Percentiles rank a stretch among this genome's conserved stretches.
Conservation (phyloP, 805 yeast species). For the Pichia cabralensis region DNA sequence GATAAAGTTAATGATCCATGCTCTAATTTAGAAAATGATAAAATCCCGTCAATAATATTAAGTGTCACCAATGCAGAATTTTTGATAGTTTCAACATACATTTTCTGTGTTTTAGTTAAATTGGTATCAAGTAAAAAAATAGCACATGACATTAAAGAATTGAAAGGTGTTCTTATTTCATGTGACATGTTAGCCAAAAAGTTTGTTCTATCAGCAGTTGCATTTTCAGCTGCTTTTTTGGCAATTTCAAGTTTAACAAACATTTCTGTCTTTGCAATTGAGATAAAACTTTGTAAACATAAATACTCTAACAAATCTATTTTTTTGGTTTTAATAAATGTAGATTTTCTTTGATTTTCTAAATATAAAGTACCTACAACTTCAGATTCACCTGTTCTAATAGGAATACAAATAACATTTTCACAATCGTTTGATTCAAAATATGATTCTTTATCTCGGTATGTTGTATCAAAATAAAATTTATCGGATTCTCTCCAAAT, state of each 20-base stretch:
- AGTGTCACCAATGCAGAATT: conserved; percentile 41
- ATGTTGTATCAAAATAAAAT: conserved; percentile 25
- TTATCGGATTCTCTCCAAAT: conserved; percentile 30
- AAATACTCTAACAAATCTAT: conserved; percentile 33
- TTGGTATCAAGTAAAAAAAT: conserved; percentile 40
- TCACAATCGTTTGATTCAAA: conserved; percentile 26
- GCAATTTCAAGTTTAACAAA: conserved; percentile 41
- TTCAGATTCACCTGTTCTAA: conserved; percentile 29
- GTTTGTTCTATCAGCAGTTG: conserved; percentile 45
- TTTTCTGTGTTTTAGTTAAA: conserved; percentile 33
- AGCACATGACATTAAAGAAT: conserved; percentile 39
- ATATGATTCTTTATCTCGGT: conserved; percentile 31
- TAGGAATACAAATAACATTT: conserved; percentile 35
- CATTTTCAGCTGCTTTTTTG: conserved; percentile 43
- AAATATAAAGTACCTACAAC: conserved; percentile 38
- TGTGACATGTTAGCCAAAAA: conserved; percentile 48
- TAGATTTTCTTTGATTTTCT: conserved; percentile 24
- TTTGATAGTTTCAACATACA: conserved; percentile 43
- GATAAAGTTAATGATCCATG: conserved; percentile 41
- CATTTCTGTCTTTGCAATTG: conserved; percentile 36
- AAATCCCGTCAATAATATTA: conserved; percentile 43
- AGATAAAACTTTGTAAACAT: conserved; percentile 44
- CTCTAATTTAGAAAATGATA: conserved; percentile 45
- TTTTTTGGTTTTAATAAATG: conserved; percentile 25
- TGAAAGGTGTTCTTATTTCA: conserved; percentile 48